Conservation (phyloP, 1,284 basidiomycete genomes). For the Sporisorium exsertum region DNA sequence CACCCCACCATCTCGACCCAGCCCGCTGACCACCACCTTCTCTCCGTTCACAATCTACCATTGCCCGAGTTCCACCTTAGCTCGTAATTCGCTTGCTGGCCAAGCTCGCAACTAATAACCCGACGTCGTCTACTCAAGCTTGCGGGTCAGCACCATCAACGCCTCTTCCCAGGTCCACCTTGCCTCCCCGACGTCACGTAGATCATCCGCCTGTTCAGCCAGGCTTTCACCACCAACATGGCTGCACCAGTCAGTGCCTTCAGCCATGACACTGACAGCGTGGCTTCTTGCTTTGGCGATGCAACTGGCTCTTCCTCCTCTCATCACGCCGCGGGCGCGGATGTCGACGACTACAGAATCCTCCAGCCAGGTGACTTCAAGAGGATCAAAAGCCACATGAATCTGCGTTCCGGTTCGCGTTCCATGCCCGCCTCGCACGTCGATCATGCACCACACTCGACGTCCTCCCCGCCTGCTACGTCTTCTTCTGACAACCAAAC, state of each 20-base stretch:
- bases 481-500: not conserved
- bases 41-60: not conserved
- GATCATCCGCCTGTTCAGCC: not conserved
- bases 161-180: not conserved
- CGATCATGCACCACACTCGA: constrained; percentile 1
- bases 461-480: not conserved
- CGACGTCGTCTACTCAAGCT: too few relatives aligned
- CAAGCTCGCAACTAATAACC: not conserved
- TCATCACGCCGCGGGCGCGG: not conserved
- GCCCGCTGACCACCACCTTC: not conserved
- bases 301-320: constrained; percentile 10
- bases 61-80: not conserved
- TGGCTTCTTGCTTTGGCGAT: constrained; percentile 6
- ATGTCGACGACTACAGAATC: constrained; percentile 23
- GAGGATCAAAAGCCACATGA: constrained; percentile 24
- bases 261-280: constrained; percentile 5
- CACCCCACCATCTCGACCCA: not conserved
- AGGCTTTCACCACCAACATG: not conserved
- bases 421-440: constrained; percentile 22
- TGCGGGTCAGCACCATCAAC: too few relatives aligned
- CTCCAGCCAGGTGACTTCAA: constrained; percentile 43
- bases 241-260: constrained; percentile 2
- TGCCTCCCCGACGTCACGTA: not conserved
- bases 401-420: constrained; percentile 14
- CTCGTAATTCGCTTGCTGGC: not conserved